Evolutionary conservation across 768 basidiomycete genomes (phyloP).

Genomic region (Coprinopsis marcescibilis): DNA sequence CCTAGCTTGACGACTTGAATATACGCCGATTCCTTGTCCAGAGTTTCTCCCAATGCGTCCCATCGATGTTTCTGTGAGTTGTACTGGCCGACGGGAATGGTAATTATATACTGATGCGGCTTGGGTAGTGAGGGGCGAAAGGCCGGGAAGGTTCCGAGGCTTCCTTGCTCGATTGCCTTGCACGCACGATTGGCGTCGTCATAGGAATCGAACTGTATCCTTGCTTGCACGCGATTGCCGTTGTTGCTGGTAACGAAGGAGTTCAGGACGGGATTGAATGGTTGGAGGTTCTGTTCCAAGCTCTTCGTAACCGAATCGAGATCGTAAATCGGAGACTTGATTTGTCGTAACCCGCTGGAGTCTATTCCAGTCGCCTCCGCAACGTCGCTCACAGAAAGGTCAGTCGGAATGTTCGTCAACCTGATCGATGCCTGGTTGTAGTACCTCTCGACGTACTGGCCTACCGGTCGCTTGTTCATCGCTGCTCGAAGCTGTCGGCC

Average conservation of each 20-base stretch:
- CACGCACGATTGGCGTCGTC: slow-evolving; percentile 39
- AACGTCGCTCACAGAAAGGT: neutral
- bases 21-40: slow-evolving; percentile 23
- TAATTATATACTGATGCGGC: slow-evolving; percentile 46
- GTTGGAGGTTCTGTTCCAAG: neutral
- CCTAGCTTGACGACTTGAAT: slow-evolving; percentile 20
- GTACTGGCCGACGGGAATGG: slow-evolving; percentile 44
- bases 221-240: slow-evolving; percentile 18
- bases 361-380: slow-evolving; percentile 4
- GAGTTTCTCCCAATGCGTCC: slow-evolving; percentile 36
- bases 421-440: slow-evolving; percentile 1
- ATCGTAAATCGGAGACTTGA: slow-evolving; percentile 7
- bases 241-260: slow-evolving; percentile 5
- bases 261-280: neutral
- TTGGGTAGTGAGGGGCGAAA: slow-evolving; percentile 39
- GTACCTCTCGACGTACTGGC: slow-evolving; percentile 12
- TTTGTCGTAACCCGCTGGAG: neutral
- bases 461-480: slow-evolving; percentile 35
- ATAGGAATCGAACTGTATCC: slow-evolving; percentile 43
- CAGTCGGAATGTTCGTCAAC: slow-evolving; percentile 6
- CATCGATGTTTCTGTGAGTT: slow-evolving; percentile 44
- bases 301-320: neutral
- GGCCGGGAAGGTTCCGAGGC: slow-evolving; percentile 22
- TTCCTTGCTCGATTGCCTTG: slow-evolving; percentile 27
- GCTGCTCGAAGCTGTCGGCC: slow-evolving; percentile 43